Evolutionary conservation across 257 asterid genomes (phyloP).

Genomic region (Nicotiana paniculata): DNA sequence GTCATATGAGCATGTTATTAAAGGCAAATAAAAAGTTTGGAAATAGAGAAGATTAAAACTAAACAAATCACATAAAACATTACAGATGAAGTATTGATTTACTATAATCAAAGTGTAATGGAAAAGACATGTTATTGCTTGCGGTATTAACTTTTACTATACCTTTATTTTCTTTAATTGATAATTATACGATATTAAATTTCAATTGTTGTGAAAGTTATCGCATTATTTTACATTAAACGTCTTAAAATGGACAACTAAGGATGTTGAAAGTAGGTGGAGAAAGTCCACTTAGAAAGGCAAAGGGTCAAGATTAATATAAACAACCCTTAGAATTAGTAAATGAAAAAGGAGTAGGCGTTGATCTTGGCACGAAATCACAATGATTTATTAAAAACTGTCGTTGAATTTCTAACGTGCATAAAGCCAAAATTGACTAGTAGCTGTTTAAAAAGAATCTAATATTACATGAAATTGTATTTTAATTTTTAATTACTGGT

Average conservation of each 20-base stretch:
- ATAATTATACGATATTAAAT: too few species aligned
- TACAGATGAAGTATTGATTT: too few species aligned
- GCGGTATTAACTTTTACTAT: too few species aligned
- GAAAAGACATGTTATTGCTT: too few species aligned
- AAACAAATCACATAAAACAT: too few species aligned
- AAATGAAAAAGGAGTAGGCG: neutral
- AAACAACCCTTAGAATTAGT: neutral
- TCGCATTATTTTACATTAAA: too few species aligned
- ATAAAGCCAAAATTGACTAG: slow-evolving; percentile 18
- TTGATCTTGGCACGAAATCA: slow-evolving; percentile 5
- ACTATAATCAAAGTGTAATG: too few species aligned
- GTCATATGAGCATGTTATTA: too few species aligned
- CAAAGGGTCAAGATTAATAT: neutral
- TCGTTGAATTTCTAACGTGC: slow-evolving; percentile 7
- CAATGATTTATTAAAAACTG: neutral
- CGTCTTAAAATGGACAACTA: neutral
- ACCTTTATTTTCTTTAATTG: too few species aligned
- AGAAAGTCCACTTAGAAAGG: neutral
- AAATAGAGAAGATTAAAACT: too few species aligned
- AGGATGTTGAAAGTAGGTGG: neutral
- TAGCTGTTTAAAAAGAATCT: slow-evolving; percentile 19
- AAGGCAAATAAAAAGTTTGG: too few species aligned
- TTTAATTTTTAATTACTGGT: neutral
- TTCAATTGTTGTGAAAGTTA: too few species aligned
- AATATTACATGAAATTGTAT: neutral